These are phyloP conservation scores for Sporopachydermia quercuum DNA, from an alignment of 805 yeast genomes.

Conservation along the genomic window DNA sequence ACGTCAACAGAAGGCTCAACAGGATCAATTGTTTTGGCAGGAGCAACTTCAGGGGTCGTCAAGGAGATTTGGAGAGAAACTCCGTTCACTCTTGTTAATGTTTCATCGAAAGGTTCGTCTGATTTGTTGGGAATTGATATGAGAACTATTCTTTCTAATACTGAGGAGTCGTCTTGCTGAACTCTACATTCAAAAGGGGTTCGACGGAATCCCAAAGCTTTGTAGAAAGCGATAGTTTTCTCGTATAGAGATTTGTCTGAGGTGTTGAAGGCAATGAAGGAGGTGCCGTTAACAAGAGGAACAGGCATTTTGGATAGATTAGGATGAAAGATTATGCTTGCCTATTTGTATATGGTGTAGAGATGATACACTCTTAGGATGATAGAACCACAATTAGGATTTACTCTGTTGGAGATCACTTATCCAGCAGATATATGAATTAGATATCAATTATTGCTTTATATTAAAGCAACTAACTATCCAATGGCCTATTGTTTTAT, in stretches of 20 bases:
- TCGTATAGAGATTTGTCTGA: conserved; percentile 28
- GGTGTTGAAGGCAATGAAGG: conserved; percentile 39
- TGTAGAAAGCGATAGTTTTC: conserved; percentile 42
- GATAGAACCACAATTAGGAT: neutral
- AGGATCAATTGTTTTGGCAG: neutral
- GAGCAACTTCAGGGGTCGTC: neutral
- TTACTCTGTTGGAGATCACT: neutral
- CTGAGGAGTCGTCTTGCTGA: conserved; percentile 11
- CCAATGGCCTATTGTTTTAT: no score
- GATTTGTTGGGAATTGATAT: neutral
- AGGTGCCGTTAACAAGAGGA: conserved; percentile 42
- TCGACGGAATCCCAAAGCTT: conserved; percentile 25
- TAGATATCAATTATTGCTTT: no score
- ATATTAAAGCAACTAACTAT: no score
- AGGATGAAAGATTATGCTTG: neutral
- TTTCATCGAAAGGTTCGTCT: neutral
- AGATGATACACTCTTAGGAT: neutral
- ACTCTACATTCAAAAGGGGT: conserved; percentile 21
- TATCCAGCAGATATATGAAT: no score
- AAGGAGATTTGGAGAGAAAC: neutral
- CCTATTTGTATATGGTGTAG: neutral
- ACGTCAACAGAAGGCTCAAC: conserved; percentile 23
- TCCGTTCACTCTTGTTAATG: neutral
- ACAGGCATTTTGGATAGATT: neutral
- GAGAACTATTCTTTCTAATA: conserved; percentile 3